A percentile compares a stretch with the other conserved stretches of the same genome.
Evolutionary conservation across 306 rosid species (phyloP).

Genomic region (Vigna reflexopilosa): DNA sequence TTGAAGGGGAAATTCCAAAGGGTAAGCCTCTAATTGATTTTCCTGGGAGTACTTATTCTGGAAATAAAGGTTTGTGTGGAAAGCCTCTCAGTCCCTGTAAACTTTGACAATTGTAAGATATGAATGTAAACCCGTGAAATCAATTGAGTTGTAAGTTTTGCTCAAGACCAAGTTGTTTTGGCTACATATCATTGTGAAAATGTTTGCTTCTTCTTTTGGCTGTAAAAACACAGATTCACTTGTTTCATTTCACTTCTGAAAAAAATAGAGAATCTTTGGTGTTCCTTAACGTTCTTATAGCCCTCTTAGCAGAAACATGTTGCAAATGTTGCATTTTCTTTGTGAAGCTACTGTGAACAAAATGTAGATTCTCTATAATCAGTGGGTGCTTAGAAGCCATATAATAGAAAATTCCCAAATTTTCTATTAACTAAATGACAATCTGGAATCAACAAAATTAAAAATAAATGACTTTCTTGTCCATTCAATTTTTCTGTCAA

Average conservation of each 20-base stretch:
- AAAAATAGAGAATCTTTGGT: constrained; percentile 1
- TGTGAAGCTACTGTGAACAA: not conserved
- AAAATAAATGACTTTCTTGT: not conserved
- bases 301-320: not conserved
- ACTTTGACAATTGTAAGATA: constrained; percentile 29
- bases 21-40: constrained; percentile 68
- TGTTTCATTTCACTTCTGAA: not conserved
- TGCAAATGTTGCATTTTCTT: not conserved
- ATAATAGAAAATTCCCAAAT: not conserved
- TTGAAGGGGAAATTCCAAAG: constrained; percentile 76
- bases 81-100: constrained; percentile 76
- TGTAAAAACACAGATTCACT: not conserved
- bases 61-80: constrained; percentile 76
- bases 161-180: not conserved
- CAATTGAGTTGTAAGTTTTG: not conserved
- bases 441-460: not conserved
- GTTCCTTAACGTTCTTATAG: not conserved
- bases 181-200: constrained; percentile 6
- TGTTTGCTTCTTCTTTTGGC: not conserved
- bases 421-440: not conserved
- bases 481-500: too few species aligned
- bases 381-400: too few species aligned
- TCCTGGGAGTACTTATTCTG: constrained; percentile 62
- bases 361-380: not conserved
- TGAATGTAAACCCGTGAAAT: constrained; percentile 10